Conservation (phyloP, 768 basidiomycete genomes). For the Tylopilus felleus region DNA sequence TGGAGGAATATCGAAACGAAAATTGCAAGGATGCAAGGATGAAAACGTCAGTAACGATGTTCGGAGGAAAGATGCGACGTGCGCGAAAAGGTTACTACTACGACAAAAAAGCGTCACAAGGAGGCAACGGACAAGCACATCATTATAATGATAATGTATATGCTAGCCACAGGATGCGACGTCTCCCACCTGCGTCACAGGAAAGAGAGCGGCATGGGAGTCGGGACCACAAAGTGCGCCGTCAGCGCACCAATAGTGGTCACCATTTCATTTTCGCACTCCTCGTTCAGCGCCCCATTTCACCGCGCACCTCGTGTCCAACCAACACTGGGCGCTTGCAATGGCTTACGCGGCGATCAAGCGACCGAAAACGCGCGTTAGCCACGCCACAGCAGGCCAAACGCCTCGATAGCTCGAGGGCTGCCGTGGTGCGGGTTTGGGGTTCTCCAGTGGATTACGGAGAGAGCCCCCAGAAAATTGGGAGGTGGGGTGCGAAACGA, state of each 20-base stretch:
- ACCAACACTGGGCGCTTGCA: constrained; percentile 68
- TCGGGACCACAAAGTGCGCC: constrained; percentile 20
- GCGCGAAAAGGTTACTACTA: constrained; percentile 28
- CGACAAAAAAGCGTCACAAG: constrained; percentile 46
- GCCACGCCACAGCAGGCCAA: constrained; percentile 75
- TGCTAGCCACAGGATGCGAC: constrained; percentile 54
- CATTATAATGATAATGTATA: constrained; percentile 54
- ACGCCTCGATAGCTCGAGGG: constrained; percentile 77
- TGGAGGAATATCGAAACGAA: constrained; percentile 25
- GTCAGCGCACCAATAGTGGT: constrained; percentile 20
- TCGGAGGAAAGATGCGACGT: constrained; percentile 31
- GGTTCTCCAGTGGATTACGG: constrained; percentile 84
- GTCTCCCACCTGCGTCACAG: constrained; percentile 64
- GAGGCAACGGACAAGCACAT: constrained; percentile 51
- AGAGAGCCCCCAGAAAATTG: constrained; percentile 99
- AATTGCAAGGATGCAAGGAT: constrained; percentile 42
- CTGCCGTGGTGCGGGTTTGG: constrained; percentile 84
- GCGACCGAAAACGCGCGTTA: constrained; percentile 88
- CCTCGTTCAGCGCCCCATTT: constrained; percentile 98
- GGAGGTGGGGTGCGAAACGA: constrained; percentile 91
- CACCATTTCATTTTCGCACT: constrained; percentile 61
- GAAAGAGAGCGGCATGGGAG: constrained; percentile 41
- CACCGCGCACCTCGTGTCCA: constrained; percentile 90
- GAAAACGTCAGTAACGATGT: constrained; percentile 58
- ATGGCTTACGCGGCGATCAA: constrained; percentile 83